Percentiles rank a stretch among this genome's conserved stretches.
Conservation (phyloP, 176 grass and related monocot genomes). For the sorghum (Sorghum bicolor) region DNA sequence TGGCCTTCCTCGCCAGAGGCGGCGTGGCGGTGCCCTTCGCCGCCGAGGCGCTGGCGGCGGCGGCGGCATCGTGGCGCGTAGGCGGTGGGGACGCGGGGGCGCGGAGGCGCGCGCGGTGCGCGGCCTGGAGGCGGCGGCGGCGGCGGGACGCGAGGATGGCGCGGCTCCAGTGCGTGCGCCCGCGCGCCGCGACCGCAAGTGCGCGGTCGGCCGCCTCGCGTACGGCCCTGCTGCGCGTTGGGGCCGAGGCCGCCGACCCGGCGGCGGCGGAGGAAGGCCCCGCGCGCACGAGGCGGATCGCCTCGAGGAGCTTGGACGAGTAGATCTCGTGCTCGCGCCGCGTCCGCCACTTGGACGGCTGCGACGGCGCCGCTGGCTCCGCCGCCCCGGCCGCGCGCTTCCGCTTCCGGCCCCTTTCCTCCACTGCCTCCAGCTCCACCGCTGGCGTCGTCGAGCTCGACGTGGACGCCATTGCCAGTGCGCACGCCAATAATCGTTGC, state of each 20-base stretch:
- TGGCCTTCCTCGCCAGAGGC: constrained; percentile 56
- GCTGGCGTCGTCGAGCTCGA: constrained; percentile 23
- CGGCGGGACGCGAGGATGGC: constrained; percentile 59
- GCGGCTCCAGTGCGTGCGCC: constrained; percentile 80
- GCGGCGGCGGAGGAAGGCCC: not conserved
- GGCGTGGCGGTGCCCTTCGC: not conserved
- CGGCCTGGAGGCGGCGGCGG: constrained; percentile 39
- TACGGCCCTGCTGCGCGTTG: constrained; percentile 46
- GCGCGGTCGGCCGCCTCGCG: constrained; percentile 82
- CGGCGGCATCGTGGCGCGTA: not conserved
- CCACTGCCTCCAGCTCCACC: constrained; percentile 22
- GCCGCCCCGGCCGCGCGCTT: constrained; percentile 11
- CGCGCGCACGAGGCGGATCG: constrained; percentile 59
- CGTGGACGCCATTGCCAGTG: constrained; percentile 49
- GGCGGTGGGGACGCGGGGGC: not conserved
- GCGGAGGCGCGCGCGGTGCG: constrained; percentile 37
- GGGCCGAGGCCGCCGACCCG: not conserved
- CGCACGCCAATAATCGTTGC: constrained; percentile 4
- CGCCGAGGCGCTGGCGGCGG: not conserved
- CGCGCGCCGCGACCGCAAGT: constrained; percentile 64
- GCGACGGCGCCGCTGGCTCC: not conserved
- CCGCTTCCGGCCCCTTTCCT: constrained; percentile 50
- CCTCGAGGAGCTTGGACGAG: constrained; percentile 88
- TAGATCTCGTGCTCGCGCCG: constrained; percentile 76
- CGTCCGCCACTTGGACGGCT: constrained; percentile 64